Percentiles rank a stretch among this genome's conserved stretches.
Conservation (phyloP, 1,284 basidiomycete genomes). For the Microbotryum silenes-acaulis region DNA sequence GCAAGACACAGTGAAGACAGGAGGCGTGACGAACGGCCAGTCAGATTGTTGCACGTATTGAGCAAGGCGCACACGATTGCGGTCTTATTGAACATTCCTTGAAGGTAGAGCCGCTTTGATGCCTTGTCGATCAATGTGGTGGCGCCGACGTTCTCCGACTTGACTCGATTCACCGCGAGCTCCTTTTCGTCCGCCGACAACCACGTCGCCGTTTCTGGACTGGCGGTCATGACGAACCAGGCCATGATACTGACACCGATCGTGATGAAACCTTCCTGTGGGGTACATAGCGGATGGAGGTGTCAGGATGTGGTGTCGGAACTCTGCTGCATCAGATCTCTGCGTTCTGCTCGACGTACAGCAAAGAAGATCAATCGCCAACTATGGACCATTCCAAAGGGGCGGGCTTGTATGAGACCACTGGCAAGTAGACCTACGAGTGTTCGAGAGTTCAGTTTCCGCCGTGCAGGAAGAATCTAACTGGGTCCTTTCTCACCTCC, state of each 20-base stretch:
- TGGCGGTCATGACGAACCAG: constrained; percentile 39
- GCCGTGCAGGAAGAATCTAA: too few species aligned
- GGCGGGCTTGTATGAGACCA: constrained; percentile 21
- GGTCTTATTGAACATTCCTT: constrained; percentile 31
- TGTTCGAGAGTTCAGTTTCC: too few species aligned
- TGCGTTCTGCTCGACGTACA: too few species aligned
- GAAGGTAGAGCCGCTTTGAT: constrained; percentile 25
- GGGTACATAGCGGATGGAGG: constrained; percentile 11
- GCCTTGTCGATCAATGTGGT: constrained; percentile 37
- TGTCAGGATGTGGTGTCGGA: too few species aligned
- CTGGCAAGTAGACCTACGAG: constrained; percentile 35
- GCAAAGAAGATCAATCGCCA: constrained; percentile 37
- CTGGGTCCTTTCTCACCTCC: too few species aligned
- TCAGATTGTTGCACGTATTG: too few species aligned
- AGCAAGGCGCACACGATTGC: constrained; percentile 17
- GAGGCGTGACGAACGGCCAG: too few species aligned
- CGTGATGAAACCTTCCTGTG: constrained; percentile 41
- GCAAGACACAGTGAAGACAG: too few species aligned
- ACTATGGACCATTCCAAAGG: constrained; percentile 18
- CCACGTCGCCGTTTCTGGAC: constrained; percentile 40
- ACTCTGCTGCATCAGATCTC: too few species aligned
- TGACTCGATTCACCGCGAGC: constrained; percentile 34
- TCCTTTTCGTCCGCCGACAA: constrained; percentile 38
- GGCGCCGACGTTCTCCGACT: constrained; percentile 41
- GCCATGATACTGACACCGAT: constrained; percentile 37